phyloP scores from a whole-genome alignment of 2,329 filamentous ascomycete genomes.

The Chaetomium sp. region DNA sequence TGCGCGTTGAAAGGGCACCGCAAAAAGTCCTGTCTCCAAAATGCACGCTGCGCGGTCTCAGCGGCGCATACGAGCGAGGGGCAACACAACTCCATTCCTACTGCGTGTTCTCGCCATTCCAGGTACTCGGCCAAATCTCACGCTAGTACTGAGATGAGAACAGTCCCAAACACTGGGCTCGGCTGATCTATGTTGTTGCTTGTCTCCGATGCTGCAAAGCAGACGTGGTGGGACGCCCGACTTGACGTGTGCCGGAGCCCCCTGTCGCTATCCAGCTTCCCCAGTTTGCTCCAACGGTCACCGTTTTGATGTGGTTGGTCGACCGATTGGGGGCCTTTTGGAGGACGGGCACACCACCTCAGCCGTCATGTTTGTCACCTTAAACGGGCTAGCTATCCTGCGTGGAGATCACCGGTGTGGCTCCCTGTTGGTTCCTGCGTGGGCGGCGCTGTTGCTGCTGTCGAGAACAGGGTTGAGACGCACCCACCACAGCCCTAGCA shows the following conservation, averaged over 20 bases:
- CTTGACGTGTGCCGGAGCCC: neutral
- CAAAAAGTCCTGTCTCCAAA: neutral
- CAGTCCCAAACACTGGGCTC: constrained; percentile 23
- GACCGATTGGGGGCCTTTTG: neutral
- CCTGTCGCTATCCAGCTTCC: neutral
- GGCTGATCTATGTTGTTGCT: constrained; percentile 28
- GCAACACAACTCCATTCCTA: neutral
- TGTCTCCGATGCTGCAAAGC: constrained; percentile 5
- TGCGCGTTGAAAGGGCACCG: neutral
- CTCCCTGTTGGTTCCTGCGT: constrained; percentile 21
- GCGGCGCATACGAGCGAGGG: neutral
- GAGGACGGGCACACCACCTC: constrained; percentile 5
- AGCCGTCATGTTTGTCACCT: constrained; percentile 19
- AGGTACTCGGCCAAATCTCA: neutral
- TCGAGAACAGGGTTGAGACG: constrained; percentile 9
- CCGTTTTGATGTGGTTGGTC: constrained; percentile 3
- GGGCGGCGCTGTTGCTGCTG: constrained; percentile 13
- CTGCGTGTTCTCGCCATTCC: neutral
- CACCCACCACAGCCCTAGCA: neutral
- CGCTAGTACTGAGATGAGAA: neutral
- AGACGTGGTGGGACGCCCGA: neutral
- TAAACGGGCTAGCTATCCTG: constrained; percentile 1
- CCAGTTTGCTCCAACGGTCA: constrained; percentile 14
- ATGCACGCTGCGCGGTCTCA: neutral
- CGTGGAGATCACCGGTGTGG: constrained; percentile 2